Base-by-base conservation (phyloP, 495 filamentous ascomycete species). In the Chlorociboria aeruginascens region DNA sequence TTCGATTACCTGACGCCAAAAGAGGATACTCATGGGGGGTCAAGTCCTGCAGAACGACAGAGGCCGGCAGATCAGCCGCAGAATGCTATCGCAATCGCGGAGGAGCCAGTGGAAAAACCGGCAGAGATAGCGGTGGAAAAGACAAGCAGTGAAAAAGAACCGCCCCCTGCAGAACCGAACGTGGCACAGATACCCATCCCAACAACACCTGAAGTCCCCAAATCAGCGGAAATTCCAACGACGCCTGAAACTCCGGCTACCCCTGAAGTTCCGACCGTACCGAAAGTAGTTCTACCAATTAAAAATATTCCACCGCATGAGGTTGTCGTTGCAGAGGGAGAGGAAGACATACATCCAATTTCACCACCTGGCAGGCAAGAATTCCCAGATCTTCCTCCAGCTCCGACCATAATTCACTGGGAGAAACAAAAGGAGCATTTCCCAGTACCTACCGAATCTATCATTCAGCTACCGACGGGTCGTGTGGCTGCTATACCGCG, bases 381-480 rank as follows among this genome's bases (percentile, higher is more conserved):
- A 33, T 14, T 40, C 2, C 41, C 34, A 6, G 49, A 17, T 16
- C 59, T 25, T 7, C 32, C 59, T 14, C 51, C 45, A 12, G 37
- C 25, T 0, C 48, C 60, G 17, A 62, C 58, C n/a, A 56, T 50
- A 6, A 64, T 75, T 20, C 82, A 86, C 57, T 95, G 88, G 88
- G 59, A 66, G 52, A 83, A 80, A 56, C 68, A 73, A 35, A 69
- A 71, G 7, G 85, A 93, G 56, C 73, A 81, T 57, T 94, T 81
- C 64, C 86, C 89, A 2, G 63, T 95, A 7, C 70, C 80, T 13
- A 60, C 71, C 9, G 74, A 75, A 46, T 76, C 81, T 13, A 59
- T 93, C 43, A 89, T 93, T 56, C 69, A 69, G 38, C 71, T 97
- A 14, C 92, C 92, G 10, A 80, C 78, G 16, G 83, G 78, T 28